phyloP scores from a whole-genome alignment of 257 asterid genomes.

The Fraxinus americana region DNA sequence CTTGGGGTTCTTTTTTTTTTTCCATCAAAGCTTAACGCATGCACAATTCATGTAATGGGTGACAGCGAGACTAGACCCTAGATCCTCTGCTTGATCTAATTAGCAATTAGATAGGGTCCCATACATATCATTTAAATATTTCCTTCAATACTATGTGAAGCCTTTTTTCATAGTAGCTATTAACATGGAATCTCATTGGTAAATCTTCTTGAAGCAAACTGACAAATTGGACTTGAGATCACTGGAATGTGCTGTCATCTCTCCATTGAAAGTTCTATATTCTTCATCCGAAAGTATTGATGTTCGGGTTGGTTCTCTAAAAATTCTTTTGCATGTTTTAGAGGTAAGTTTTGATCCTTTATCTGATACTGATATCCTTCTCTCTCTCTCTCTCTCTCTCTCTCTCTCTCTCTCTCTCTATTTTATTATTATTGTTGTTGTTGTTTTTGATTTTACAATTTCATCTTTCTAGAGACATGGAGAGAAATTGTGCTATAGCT shows the following conservation, averaged over 20 bases:
- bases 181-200: slow-evolving; percentile 26
- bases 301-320: slow-evolving; percentile 82
- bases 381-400: slow-evolving; percentile 7
- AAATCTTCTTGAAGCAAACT: slow-evolving; percentile 43
- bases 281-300: slow-evolving; percentile 72
- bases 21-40: too few species aligned
- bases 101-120: background rate
- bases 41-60: too few species aligned
- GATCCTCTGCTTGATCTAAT: too few species aligned
- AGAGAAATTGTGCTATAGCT: slow-evolving; percentile 86
- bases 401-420: too few species aligned
- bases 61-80: too few species aligned
- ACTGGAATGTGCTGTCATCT: slow-evolving; percentile 84
- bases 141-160: background rate
- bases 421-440: background rate
- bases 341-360: slow-evolving; percentile 55
- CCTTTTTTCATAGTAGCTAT: slow-evolving; percentile 16
- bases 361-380: slow-evolving; percentile 1
- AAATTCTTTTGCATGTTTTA: slow-evolving; percentile 89
- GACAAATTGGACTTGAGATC: slow-evolving; percentile 58
- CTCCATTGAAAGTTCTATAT: slow-evolving; percentile 78
- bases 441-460: slow-evolving; percentile 31
- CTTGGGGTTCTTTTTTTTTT: too few species aligned
- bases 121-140: background rate
- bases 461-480: slow-evolving; percentile 81